phyloP scores from a whole-genome alignment of 148 eudicot genomes.

The Drosera capensis region DNA sequence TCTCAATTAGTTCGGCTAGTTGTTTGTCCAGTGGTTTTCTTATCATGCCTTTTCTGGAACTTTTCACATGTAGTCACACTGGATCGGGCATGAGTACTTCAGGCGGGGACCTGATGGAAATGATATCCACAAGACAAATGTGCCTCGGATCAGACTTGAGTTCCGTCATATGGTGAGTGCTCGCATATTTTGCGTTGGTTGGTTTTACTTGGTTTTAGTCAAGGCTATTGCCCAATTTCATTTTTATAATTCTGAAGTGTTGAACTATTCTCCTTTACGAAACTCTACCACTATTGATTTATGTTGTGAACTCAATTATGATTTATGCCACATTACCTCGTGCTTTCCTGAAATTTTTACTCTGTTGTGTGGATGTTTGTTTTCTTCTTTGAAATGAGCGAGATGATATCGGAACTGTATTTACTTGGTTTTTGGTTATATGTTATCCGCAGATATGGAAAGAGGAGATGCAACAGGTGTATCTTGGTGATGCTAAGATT shows the following conservation, averaged over 20 bases:
- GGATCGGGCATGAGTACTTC: slow-evolving; percentile 88
- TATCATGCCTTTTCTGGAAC: not conserved
- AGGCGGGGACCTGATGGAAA: slow-evolving; percentile 83
- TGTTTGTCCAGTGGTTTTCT: not conserved
- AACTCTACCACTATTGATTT: not conserved
- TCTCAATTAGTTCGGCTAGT: no score
- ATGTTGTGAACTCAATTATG: no score
- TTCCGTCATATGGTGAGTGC: slow-evolving; percentile 82
- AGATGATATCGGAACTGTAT: not conserved
- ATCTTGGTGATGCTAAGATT: slow-evolving; percentile 55
- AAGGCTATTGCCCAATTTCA: not conserved
- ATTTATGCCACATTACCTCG: no score
- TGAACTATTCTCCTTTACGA: not conserved
- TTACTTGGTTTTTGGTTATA: not conserved
- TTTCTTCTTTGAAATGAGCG: no score
- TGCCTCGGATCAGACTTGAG: slow-evolving; percentile 85
- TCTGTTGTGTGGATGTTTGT: no score
- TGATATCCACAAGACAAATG: slow-evolving; percentile 92
- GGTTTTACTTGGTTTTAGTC: not conserved
- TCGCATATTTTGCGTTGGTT: not conserved
- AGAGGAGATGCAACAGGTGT: slow-evolving; percentile 96
- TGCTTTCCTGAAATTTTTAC: no score
- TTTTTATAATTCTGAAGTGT: no score
- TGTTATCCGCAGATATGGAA: slow-evolving; percentile 65
- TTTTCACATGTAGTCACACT: slow-evolving; percentile 46